Percentiles rank a stretch among this genome's conserved stretches.
phyloP scores from a whole-genome alignment of 371 early-diverging fungal species.

The Globomyces sp. region DNA sequence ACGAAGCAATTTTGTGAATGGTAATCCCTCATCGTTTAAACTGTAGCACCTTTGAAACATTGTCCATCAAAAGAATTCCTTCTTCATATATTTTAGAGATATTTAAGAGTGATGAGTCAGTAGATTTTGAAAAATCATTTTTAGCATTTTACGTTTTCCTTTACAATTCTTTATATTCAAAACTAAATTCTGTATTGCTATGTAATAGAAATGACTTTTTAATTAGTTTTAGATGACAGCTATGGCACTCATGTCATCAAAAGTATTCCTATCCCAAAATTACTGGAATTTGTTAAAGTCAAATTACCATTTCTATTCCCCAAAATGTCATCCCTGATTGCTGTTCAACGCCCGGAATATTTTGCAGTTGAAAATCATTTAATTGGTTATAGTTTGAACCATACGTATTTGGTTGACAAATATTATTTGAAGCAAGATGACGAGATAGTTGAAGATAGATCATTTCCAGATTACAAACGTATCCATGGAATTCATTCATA shows the following conservation, averaged over 20 bases:
- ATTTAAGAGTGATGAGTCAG: background rate
- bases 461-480: too few relatives aligned
- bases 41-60: background rate
- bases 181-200: background rate
- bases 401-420: too few relatives aligned
- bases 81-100: background rate
- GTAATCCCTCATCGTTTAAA: background rate
- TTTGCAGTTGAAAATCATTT: background rate
- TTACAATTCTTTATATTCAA: background rate
- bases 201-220: background rate
- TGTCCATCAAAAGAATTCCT: slow-evolving; percentile 1
- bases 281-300: background rate
- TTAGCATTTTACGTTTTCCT: background rate
- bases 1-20: slow-evolving; percentile 1
- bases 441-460: too few relatives aligned
- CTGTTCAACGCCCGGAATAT: background rate
- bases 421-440: too few relatives aligned
- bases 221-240: background rate
- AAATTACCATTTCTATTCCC: background rate
- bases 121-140: background rate
- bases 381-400: background rate
- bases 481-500: background rate
- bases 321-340: background rate
- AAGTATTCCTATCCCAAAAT: background rate
- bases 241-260: too few relatives aligned